Evolutionary conservation across 1,139 yeast species (phyloP), one percentile per base, ranked within the genome.

Genomic region (Pichiaceae sp.): DNA sequence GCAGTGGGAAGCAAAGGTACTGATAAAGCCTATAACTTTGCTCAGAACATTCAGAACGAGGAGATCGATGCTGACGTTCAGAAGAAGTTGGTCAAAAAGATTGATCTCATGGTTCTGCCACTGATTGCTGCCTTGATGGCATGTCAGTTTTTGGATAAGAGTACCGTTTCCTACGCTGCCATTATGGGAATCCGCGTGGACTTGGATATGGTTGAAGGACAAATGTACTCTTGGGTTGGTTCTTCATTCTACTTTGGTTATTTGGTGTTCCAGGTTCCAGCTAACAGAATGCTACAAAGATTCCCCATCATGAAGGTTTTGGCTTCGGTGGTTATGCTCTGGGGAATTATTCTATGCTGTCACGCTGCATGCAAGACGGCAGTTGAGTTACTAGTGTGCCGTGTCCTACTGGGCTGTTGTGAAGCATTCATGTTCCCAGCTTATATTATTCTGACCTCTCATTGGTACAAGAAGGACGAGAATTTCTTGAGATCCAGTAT

Each of bases 81-180:
- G n/a, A 66, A 12, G n/a, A n/a, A n/a, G n/a, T n/a, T n/a, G n/a
- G n/a, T n/a, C n/a, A 46, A 73, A 39, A 78, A 77, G 48, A 70
- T 75, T 27, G 84, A 78, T 51, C 32, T 66, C 19, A 66, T 56
- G 45, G 51, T 79, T 45, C 56, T 74, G 44, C 79, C 84, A 0
- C 42, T 76, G 33, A 64, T 78, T 65, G 67, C 76, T 48, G 42
- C 70, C 16, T 52, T 77, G 15, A 75, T 75, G 52, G 66, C 75
- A 16, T 60, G 69, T 31, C 85, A 78, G 53, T 74, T 70, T 43
- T 73, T 78, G 75, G 86, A 78, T 53, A 79, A 79, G 51, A 55
- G 66, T n/a, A 61, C 82, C 7, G 72, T 66, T 31, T 63, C 77
- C 15, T 71, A 69, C 40, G 82, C 83, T 3, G 67, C 83, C 2